Evolutionary conservation across 2,329 filamentous ascomycete species (phyloP), one percentile per base, ranked within the genome.

Genomic region (Myrmaecium sp.): DNA sequence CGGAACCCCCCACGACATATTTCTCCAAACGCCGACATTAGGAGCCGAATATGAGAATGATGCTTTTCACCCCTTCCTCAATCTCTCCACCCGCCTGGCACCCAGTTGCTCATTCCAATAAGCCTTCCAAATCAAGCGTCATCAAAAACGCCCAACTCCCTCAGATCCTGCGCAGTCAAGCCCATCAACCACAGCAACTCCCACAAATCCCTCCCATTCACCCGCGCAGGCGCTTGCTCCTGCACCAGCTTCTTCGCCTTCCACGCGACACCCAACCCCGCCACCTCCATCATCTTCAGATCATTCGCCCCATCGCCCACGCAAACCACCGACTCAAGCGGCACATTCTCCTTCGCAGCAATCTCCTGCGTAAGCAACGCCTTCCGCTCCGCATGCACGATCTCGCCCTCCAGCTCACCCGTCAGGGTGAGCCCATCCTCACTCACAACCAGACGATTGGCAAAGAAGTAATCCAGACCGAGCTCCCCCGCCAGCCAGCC

Each of bases 241-340:
- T 89, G 81, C 30, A 89, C 80, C 31, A 71, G 63, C 2, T 79
- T 77, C 58, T 89, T 89, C 6, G 80, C 81, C 43, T 84, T 80
- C 64, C 81, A 84, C 2, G 80, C 80, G 3, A 89, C 72, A 12
- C 80, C 81, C 19, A 86, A 52, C 0, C 77, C 78, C 0, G 80
- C 79, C 25, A 67, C 65, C 6, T 61, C 63, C 62, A 89, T 70
- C 80, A 89, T 89, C 31, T 75, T 58, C 36, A 89, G 49, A 44
- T 89, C 80, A 43, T 89, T 89, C 19, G 79, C 80, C 5, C 80
- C 81, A 47, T 89, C 80, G 4, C 80, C 80, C 1, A 86, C 69
- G 3, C 76, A 78, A 14, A 89, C 57, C 16, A 73, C 66, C 49
- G 82, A 74, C 14, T 69, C 62, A 6, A 77, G 49, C 3, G 66